A percentile compares a stretch with the other conserved stretches of the same genome.
These are phyloP conservation scores for Schwanniomyces polymorphus DNA, from an alignment of 805 yeast genomes.

Conservation along the genomic window DNA sequence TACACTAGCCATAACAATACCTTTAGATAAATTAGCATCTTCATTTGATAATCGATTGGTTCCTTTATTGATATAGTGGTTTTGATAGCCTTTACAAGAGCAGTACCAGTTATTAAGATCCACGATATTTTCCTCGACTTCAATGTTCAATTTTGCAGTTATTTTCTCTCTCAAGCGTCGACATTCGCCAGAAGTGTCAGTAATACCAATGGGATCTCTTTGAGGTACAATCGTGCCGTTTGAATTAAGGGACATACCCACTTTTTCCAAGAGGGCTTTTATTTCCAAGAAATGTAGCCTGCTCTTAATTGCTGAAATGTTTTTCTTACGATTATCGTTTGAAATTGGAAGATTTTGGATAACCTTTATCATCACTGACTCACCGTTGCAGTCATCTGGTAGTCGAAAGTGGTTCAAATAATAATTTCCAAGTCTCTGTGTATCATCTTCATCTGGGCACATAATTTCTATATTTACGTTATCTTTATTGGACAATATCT, in stretches of 20 bases:
- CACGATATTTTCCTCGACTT: conserved; percentile 7
- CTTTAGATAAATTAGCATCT: too few relatives aligned
- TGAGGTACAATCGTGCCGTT: background rate
- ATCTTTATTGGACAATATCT: conserved; percentile 5
- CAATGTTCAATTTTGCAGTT: background rate
- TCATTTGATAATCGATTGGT: background rate
- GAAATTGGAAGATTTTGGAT: background rate
- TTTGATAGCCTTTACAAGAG: conserved; percentile 23
- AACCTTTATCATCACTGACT: background rate
- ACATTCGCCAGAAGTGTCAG: background rate
- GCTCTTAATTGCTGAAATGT: background rate
- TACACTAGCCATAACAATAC: background rate
- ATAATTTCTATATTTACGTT: background rate
- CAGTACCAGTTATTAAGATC: conserved; percentile 32
- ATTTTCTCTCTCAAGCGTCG: background rate
- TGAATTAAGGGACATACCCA: background rate
- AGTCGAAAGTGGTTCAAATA: background rate
- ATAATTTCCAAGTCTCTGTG: conserved; percentile 1
- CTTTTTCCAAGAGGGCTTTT: conserved; percentile 1
- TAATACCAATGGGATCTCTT: background rate
- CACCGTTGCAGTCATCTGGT: background rate
- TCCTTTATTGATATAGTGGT: conserved; percentile 5
- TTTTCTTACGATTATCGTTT: background rate
- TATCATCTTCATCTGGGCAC: background rate
- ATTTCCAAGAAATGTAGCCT: conserved; percentile 1